Evolutionary conservation across 176 grass and related monocot species (phyloP), one percentile per base, ranked within the genome.

Genomic region (Eleusine indica): DNA sequence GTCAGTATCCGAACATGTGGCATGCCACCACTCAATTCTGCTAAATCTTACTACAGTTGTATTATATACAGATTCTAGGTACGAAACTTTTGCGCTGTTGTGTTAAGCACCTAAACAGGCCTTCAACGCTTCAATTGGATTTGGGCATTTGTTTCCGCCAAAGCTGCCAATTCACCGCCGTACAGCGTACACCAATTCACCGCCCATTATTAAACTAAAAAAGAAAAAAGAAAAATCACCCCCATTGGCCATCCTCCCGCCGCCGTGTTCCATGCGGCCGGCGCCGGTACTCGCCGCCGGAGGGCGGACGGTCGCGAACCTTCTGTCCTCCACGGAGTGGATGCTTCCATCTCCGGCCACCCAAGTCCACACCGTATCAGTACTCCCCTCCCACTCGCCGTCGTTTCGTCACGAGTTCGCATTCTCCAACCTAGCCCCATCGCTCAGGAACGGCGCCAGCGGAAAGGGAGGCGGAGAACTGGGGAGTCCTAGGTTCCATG

Each of bases 311-410:
- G 67, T 88, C 2, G 75, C 83, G 1, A 80, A 70, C 68, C 77
- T 88, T 54, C 82, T 90, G 30, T 81, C 86, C 44, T 46, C 68
- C 75, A 87, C 78, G 14, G 88, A 83, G 63, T 97, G 95, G 92
- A 89, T 92, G 79, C 90, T 97, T 0, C 75, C 90, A 11, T 91
- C 92, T 30, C 84, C 88, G 5, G 85, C 87, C n/a, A 73, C 89
- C 25, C 91, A 89, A 75, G 85, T 98, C 70, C 87, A 93, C 78
- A 76, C 87, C 58, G 79, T 98, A 68, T 90, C 91, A 46, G 82
- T 95, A 35, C 40, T 81, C 22, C 85, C 87, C 40, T 71, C 82
- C 17, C 66, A 37, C 47, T 9, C 71, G 3, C 41, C 75, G 4
- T 56, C 84, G 8, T 58, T 44, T 60, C 22, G 52, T 70, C 70